Conservation (phyloP, 768 basidiomycete species). For the Nidularia sp. region DNA sequence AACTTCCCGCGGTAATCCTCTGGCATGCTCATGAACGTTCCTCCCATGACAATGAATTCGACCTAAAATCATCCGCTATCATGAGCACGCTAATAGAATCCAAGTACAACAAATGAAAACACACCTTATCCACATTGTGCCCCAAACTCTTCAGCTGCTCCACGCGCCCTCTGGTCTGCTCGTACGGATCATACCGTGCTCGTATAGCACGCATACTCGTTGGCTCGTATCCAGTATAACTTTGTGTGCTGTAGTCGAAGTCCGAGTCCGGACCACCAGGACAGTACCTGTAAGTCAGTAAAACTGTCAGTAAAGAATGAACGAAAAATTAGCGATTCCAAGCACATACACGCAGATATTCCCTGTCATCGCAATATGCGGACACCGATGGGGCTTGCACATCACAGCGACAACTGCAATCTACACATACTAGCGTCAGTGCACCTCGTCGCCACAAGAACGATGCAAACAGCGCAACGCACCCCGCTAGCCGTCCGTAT, state of each 20-base stretch:
- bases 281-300: constrained; percentile 64
- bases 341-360: constrained; percentile 92
- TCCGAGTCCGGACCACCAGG: constrained; percentile 99
- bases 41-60: constrained; percentile 95
- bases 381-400: constrained; percentile 99
- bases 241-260: constrained; percentile 98
- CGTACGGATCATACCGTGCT: constrained; percentile 92
- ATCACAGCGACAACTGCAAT: constrained; percentile 99
- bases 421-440: constrained; percentile 29
- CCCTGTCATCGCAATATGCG: constrained; percentile 99
- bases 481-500: constrained; percentile 97
- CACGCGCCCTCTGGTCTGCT: constrained; percentile 91
- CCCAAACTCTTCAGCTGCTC: constrained; percentile 96
- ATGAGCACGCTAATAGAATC: background rate
- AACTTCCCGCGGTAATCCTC: constrained; percentile 94
- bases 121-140: constrained; percentile 94
- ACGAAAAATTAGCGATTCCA: background rate
- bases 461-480: constrained; percentile 15
- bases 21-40: constrained; percentile 99
- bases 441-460: background rate
- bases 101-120: constrained; percentile 3
- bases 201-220: constrained; percentile 99
- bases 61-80: constrained; percentile 39
- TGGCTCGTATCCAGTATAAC: constrained; percentile 92
- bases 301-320: background rate